phyloP scores from a whole-genome alignment of 352 stramenopile genomes.

The Phytophthora ohioensis region DNA sequence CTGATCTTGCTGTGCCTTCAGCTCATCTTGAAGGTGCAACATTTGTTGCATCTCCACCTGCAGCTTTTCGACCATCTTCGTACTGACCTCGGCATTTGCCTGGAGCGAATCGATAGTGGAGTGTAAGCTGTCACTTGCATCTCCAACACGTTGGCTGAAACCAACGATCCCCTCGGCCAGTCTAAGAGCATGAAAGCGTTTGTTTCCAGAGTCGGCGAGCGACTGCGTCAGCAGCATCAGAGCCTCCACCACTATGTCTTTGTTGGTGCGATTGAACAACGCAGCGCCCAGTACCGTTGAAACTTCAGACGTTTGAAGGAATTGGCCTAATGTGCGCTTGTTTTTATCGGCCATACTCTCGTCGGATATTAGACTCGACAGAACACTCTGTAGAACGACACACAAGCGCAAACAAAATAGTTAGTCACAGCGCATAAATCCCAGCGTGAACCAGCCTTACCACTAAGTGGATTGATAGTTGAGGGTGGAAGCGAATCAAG shows the following conservation, averaged over 20 bases:
- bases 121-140: constrained; percentile 66
- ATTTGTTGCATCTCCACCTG: constrained; percentile 71
- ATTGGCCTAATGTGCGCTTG: constrained; percentile 73
- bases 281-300: constrained; percentile 63
- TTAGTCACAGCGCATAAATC: background rate
- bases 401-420: constrained; percentile 1
- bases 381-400: constrained; percentile 53
- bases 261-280: constrained; percentile 70
- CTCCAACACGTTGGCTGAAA: constrained; percentile 58
- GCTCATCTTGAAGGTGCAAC: constrained; percentile 59
- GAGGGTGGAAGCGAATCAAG: constrained; percentile 65
- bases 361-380: constrained; percentile 63
- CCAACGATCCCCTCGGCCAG: constrained; percentile 71
- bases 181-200: constrained; percentile 66
- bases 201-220: constrained; percentile 58
- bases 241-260: constrained; percentile 72
- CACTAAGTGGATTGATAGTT: constrained; percentile 76
- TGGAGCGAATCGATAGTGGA: constrained; percentile 63
- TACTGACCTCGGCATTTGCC: constrained; percentile 52
- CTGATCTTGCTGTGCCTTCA: constrained; percentile 70
- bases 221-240: constrained; percentile 66
- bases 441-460: constrained; percentile 35
- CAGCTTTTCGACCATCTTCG: constrained; percentile 60
- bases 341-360: constrained; percentile 67
- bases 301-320: constrained; percentile 79